Evolutionary conservation across 2,329 filamentous ascomycete genomes (phyloP).

Genomic region (Clarireedia monteithiana): DNA sequence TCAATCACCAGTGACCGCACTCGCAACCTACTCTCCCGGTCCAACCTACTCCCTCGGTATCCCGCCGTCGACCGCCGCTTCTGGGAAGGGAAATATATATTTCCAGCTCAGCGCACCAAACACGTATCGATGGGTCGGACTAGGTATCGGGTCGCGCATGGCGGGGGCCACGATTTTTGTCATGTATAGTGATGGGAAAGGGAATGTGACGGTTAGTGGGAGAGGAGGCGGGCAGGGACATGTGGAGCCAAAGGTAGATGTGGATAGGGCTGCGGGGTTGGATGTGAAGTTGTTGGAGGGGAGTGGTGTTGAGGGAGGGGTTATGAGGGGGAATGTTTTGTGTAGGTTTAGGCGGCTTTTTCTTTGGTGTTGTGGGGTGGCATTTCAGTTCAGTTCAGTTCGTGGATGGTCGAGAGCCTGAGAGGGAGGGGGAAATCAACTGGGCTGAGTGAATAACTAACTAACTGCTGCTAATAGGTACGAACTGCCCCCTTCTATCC

Average conservation of each 20-base stretch:
- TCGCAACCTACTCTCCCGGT: conserved; percentile 1
- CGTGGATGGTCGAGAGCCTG: no score
- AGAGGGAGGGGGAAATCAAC: no score
- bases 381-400: no score
- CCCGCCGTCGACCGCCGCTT: conserved; percentile 7
- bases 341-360: conserved; percentile 30
- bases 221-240: conserved; percentile 36
- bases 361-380: no score
- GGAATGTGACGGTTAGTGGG: conserved; percentile 49
- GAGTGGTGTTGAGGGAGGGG: conserved; percentile 41
- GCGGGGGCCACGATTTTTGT: conserved; percentile 50
- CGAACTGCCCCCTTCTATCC: conserved; percentile 14
- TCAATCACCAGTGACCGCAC: not conserved
- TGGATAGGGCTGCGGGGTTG: not conserved
- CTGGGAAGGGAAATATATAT: conserved; percentile 41
- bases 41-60: conserved; percentile 21
- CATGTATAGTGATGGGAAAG: conserved; percentile 43
- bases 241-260: conserved; percentile 36
- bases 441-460: no score
- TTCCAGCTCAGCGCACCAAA: conserved; percentile 48
- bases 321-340: conserved; percentile 48
- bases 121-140: conserved; percentile 44
- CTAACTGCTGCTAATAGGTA: conserved; percentile 4
- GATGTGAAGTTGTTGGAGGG: conserved; percentile 40
- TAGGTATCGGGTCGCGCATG: conserved; percentile 51